These are phyloP conservation scores for Neovahlkampfia damariscottae DNA, from an alignment of 78 protist species.

Conservation along the genomic window DNA sequence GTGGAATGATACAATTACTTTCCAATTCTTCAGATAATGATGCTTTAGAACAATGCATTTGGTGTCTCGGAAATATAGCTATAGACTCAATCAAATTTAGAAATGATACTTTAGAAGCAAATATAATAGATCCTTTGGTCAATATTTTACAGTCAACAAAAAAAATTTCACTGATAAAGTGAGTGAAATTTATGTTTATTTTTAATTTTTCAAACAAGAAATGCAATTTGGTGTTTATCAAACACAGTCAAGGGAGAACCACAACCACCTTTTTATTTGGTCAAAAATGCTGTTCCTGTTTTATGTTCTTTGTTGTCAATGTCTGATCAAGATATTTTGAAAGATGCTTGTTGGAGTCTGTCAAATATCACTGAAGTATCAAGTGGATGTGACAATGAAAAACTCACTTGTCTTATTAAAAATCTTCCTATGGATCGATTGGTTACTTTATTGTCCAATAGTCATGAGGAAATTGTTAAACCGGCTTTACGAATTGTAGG, in stretches of 20 bases:
- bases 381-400: background rate
- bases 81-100: slow-evolving; percentile 13
- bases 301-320: slow-evolving; percentile 27
- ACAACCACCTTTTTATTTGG: slow-evolving; percentile 28
- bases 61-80: slow-evolving; percentile 35
- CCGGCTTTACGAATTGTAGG: slow-evolving; percentile 94
- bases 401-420: slow-evolving; percentile 49
- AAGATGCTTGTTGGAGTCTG: slow-evolving; percentile 96
- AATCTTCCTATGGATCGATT: slow-evolving; percentile 56
- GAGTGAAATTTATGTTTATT: too few species aligned
- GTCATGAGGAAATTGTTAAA: slow-evolving; percentile 59
- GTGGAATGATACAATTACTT: slow-evolving; percentile 48
- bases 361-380: slow-evolving; percentile 82
- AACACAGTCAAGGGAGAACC: slow-evolving; percentile 97
- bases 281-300: slow-evolving; percentile 24
- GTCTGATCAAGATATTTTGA: slow-evolving; percentile 76
- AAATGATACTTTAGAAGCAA: slow-evolving; percentile 35
- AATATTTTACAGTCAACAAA: background rate
- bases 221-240: slow-evolving; percentile 93
- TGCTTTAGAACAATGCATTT: background rate
- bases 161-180: background rate
- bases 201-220: too few species aligned
- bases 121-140: slow-evolving; percentile 57
- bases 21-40: background rate
- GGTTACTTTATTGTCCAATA: slow-evolving; percentile 37